Base-by-base conservation (phyloP, 2,329 filamentous ascomycete species). In the Tolypocladium cylindrosporum region DNA sequence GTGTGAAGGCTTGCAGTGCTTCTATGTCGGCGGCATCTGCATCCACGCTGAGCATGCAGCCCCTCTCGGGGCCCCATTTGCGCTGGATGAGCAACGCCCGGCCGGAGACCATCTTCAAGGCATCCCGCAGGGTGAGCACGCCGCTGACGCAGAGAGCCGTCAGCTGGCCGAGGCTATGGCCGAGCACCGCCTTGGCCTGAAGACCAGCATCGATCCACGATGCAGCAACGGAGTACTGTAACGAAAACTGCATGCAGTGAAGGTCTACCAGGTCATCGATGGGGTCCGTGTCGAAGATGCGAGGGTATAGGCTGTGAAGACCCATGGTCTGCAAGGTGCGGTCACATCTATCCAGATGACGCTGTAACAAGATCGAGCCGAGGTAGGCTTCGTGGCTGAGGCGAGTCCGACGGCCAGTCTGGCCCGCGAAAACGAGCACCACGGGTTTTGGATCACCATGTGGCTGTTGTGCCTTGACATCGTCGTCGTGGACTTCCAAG, bases 91-190 rank as follows among this genome's bases (percentile, higher is more conserved):
- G 39, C 1, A 48, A 50, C 1, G 74, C 74, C 13, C 75, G 64
- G 1, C 56, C 63, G 2, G 63, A 61, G 9, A 74, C 61, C 4
- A 73, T 31, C 16, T 59, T 68, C 10, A 77, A 21, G 1, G 62
- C 63, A 45, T 75, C 71, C 3, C 58, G 9, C 0, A 76, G 59
- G 1, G 60, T 60, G 2, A 76, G 58, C 0, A 60, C 61, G 0
- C 72, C 72, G 6, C 71, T 65, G 1, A 75, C 62, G 19, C 63
- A 66, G 2, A 75, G 59, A 0, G 72, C 74, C 0, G 72, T 72
- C 1, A 76, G 56, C 58, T 77, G 63, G 6, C 74, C 74, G 50
- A 77, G 72, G 56, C 71, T 74, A 58, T 77, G 74, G 1, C 75
- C 75, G 6, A 64, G 34, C 10, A 63, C 31, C 11, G 55, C 54